Evolutionary conservation across 2,329 filamentous ascomycete genomes (phyloP), one percentile per base, ranked within the genome.

Genomic region (Trichoderma sp.): DNA sequence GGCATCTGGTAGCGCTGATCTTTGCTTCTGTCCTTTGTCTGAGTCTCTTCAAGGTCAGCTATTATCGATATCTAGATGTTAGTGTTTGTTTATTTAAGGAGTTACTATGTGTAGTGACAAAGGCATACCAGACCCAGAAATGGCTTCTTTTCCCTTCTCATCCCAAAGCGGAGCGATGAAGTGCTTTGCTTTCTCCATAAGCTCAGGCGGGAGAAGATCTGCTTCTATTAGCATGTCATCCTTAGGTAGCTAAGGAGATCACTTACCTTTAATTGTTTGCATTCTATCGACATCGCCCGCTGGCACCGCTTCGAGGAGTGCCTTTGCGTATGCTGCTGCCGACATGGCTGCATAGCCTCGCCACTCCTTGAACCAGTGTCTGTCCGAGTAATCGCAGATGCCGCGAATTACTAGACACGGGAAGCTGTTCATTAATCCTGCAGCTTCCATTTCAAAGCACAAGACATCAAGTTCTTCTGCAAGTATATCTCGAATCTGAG

Each of bases 361-460:
- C 57, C 57, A 60, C 28, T 12, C 28, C 26, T 60, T 32, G 6
- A 11, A n/a, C 57, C 28, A 32, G 18, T 60, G 57, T 0, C 8
- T 21, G 1, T 60, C 57, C 18, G 57, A 32, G 6, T 60, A 60
- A 32, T 60, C 57, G n/a, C 57, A 32, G 2, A 60, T 60, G 8
- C 57, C 57, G 8, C 57, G 57, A 21, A 60, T 60, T 12, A 60
- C 28, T n/a, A 60, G 28, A 5, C 57, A 34, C 5, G 57, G 57
- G 11, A 60, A 60, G 57, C 5, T 12, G 28, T 60, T 60, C 28
- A 43, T 43, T 4, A 84, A 79, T 6, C 57, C 57, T 34, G 57
- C 57, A 6, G 57, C 57, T 60, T 60, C 57, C 57, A 60, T 60
- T 11, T 60, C 57, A 21, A 60, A 60, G 18, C 57, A 60, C 57